Conservation (phyloP, 345 rosid species). For the Carallia pectinifolia region DNA sequence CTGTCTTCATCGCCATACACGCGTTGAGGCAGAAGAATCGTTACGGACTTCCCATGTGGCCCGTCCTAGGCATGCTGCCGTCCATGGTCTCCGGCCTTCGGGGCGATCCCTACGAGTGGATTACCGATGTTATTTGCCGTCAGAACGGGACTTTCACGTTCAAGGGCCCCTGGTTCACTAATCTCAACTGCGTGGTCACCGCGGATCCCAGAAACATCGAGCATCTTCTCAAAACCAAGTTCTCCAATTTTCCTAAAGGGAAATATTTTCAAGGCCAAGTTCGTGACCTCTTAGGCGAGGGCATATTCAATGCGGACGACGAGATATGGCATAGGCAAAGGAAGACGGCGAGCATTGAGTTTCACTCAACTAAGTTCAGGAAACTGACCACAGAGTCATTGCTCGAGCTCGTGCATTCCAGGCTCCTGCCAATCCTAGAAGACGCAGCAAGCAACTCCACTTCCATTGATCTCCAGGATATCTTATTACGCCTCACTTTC, state of each 20-base stretch:
- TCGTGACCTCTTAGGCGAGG: slow-evolving; percentile 79
- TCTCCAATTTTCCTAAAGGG: slow-evolving; percentile 86
- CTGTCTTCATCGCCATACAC: slow-evolving; percentile 45
- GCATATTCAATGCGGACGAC: slow-evolving; percentile 84
- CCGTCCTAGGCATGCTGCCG: slow-evolving; percentile 89
- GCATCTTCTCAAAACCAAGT: slow-evolving; percentile 81
- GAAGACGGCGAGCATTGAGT: slow-evolving; percentile 88
- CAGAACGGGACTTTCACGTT: slow-evolving; percentile 77
- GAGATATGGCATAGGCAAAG: slow-evolving; percentile 86
- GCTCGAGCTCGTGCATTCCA: slow-evolving; percentile 65
- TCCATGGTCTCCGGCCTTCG: slow-evolving; percentile 50
- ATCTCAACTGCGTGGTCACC: slow-evolving; percentile 69
- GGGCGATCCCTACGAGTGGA: slow-evolving; percentile 66
- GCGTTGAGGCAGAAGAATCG: slow-evolving; percentile 51
- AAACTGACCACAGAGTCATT: slow-evolving; percentile 62
- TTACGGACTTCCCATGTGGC: slow-evolving; percentile 74
- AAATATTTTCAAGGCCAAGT: slow-evolving; percentile 61
- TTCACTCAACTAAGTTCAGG: slow-evolving; percentile 82
- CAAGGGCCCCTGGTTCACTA: slow-evolving; percentile 79
- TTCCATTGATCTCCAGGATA: slow-evolving; percentile 77
- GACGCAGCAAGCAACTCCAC: slow-evolving; percentile 33
- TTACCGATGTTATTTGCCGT: slow-evolving; percentile 50
- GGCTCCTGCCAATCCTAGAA: slow-evolving; percentile 75
- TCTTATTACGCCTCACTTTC: slow-evolving; percentile 72
- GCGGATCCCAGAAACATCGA: slow-evolving; percentile 85